Conservation (phyloP, 2,329 filamentous ascomycete genomes). For the Emmonsiellopsis sp. region DNA sequence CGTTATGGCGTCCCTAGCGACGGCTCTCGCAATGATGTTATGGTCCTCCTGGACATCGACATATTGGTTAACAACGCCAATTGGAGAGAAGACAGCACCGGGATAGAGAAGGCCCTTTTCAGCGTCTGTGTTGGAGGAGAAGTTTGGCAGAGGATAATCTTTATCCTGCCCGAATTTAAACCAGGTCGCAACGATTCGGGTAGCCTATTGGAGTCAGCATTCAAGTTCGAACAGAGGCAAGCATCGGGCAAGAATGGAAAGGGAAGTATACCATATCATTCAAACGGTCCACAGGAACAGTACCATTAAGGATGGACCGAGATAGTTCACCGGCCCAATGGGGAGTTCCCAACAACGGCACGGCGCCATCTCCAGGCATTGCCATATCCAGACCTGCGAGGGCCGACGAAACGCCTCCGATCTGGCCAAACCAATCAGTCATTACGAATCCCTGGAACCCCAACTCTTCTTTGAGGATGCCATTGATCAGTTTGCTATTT, state of each 20-base stretch:
- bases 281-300: constrained; percentile 47
- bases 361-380: constrained; percentile 54
- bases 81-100: constrained; percentile 49
- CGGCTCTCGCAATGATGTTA: constrained; percentile 40
- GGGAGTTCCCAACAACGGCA: constrained; percentile 45
- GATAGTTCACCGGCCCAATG: constrained; percentile 51
- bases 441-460: constrained; percentile 65
- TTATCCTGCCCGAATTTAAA: constrained; percentile 49
- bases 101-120: constrained; percentile 49
- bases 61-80: constrained; percentile 60
- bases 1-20: constrained; percentile 49
- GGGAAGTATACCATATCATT: constrained; percentile 38
- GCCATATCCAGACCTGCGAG: constrained; percentile 59
- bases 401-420: constrained; percentile 50
- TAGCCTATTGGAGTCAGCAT: constrained; percentile 31
- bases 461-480: constrained; percentile 63
- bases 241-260: background rate
- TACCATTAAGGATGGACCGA: constrained; percentile 47
- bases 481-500: constrained; percentile 61
- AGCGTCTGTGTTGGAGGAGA: constrained; percentile 50
- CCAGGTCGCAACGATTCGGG: constrained; percentile 51
- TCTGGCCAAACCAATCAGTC: constrained; percentile 60
- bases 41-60: constrained; percentile 51
- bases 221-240: background rate
- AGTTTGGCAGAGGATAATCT: constrained; percentile 49